Evolutionary conservation across 108 stramenopile genomes (phyloP).

Genomic region (Nitzschia putrida): DNA sequence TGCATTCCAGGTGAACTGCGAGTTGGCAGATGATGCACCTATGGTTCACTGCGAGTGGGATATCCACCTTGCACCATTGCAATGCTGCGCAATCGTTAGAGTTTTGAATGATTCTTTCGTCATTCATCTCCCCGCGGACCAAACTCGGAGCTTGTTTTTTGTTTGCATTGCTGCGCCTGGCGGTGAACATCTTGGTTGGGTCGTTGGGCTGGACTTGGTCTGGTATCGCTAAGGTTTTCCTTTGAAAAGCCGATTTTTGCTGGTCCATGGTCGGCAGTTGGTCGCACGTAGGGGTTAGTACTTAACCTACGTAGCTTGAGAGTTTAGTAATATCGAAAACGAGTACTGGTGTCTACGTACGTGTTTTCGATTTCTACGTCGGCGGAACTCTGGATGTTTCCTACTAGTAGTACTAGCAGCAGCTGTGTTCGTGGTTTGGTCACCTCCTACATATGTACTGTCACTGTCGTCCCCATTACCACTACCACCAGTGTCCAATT

Average conservation of each 20-base stretch:
- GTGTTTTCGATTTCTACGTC: neutral
- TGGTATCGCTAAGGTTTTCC: neutral
- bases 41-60: neutral
- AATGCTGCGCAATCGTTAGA: neutral
- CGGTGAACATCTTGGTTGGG: neutral
- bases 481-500: too few species aligned
- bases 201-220: neutral
- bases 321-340: neutral
- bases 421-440: too few species aligned
- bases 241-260: neutral
- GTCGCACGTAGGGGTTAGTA: neutral
- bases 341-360: neutral
- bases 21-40: neutral
- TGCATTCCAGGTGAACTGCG: neutral
- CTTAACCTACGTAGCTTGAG: neutral
- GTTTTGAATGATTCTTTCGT: neutral
- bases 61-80: neutral
- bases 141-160: neutral
- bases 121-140: neutral
- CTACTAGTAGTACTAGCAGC: too few species aligned
- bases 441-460: too few species aligned
- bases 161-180: neutral
- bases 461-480: too few species aligned
- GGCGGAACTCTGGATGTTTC: neutral
- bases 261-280: neutral